A percentile compares a stretch with the other conserved stretches of the same genome.
These are phyloP conservation scores for Trichoderma hamatum DNA, from an alignment of 2,329 filamentous ascomycete genomes.

Conservation along the genomic window DNA sequence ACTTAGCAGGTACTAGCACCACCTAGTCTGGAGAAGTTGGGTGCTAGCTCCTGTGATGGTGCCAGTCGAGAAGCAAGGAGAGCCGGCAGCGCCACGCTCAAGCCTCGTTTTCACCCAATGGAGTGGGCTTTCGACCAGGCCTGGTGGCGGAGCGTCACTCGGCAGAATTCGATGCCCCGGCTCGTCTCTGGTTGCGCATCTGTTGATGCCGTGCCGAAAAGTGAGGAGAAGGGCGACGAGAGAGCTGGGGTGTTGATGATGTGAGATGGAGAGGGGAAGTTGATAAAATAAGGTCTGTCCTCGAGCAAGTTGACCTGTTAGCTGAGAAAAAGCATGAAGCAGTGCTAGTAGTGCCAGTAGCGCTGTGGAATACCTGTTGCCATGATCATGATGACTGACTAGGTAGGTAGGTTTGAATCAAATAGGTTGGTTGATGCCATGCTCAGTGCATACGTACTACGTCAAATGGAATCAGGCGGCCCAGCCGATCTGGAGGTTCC, in stretches of 20 bases:
- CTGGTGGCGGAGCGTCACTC: slow-evolving; percentile 23
- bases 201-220: slow-evolving; percentile 13
- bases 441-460: slow-evolving; percentile 6
- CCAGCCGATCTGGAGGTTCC: slow-evolving; percentile 18
- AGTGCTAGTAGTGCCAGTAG: background rate
- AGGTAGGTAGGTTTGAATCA: background rate
- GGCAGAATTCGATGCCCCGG: slow-evolving; percentile 25
- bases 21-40: background rate
- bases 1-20: slow-evolving; percentile 9
- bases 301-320: background rate
- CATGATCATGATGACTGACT: background rate
- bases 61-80: slow-evolving; percentile 3
- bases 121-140: slow-evolving; percentile 13
- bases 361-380: background rate
- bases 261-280: slow-evolving; percentile 4
- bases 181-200: background rate
- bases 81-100: slow-evolving; percentile 24
- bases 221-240: background rate
- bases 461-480: slow-evolving; percentile 17
- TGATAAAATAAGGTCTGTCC: background rate
- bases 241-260: slow-evolving; percentile 15
- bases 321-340: background rate
- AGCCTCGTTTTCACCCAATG: slow-evolving; percentile 14
- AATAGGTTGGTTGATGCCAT: slow-evolving; percentile 1
- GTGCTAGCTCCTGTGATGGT: slow-evolving; percentile 19